Conservation (phyloP, 1,139 yeast genomes). For the Meyerozyma athensensis region DNA sequence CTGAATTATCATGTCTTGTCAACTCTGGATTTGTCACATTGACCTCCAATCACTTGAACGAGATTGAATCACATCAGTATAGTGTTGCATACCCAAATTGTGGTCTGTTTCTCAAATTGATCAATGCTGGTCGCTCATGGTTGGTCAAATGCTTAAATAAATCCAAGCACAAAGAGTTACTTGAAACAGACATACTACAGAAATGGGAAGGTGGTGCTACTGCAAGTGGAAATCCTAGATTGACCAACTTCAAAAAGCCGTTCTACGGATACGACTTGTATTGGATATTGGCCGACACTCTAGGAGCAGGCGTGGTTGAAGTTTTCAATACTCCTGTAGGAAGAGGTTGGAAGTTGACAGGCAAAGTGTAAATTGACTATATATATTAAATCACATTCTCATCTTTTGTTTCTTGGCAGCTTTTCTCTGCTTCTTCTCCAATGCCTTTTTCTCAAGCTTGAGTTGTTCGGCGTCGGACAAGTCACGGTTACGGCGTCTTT, state of each 20-base stretch:
- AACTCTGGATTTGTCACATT: slow-evolving; percentile 53
- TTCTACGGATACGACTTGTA: slow-evolving; percentile 55
- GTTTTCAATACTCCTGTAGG: slow-evolving; percentile 69
- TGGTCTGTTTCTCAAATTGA: slow-evolving; percentile 50
- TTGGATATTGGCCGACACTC: slow-evolving; percentile 62
- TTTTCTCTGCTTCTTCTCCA: slow-evolving; percentile 40
- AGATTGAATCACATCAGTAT: slow-evolving; percentile 42
- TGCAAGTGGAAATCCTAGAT: slow-evolving; percentile 23
- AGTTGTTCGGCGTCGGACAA: slow-evolving; percentile 70
- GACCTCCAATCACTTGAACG: slow-evolving; percentile 45
- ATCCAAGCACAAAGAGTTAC: slow-evolving; percentile 46
- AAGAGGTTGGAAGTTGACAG: slow-evolving; percentile 62
- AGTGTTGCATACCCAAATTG: slow-evolving; percentile 58
- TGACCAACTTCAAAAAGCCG: slow-evolving; percentile 49
- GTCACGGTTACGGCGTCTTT: slow-evolving; percentile 50
- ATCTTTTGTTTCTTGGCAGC: slow-evolving; percentile 38
- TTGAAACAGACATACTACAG: slow-evolving; percentile 45
- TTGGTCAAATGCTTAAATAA: slow-evolving; percentile 40
- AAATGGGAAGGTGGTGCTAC: slow-evolving; percentile 44
- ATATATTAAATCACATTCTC: slow-evolving; percentile 23
- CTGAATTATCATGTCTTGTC: slow-evolving; percentile 35
- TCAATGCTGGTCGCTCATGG: slow-evolving; percentile 47
- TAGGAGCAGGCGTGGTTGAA: slow-evolving; percentile 67
- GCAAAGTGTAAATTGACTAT: slow-evolving; percentile 25
- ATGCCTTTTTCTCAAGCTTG: slow-evolving; percentile 65